Evolutionary conservation across 768 basidiomycete species (phyloP).

Genomic region (Termitomyces sp.): DNA sequence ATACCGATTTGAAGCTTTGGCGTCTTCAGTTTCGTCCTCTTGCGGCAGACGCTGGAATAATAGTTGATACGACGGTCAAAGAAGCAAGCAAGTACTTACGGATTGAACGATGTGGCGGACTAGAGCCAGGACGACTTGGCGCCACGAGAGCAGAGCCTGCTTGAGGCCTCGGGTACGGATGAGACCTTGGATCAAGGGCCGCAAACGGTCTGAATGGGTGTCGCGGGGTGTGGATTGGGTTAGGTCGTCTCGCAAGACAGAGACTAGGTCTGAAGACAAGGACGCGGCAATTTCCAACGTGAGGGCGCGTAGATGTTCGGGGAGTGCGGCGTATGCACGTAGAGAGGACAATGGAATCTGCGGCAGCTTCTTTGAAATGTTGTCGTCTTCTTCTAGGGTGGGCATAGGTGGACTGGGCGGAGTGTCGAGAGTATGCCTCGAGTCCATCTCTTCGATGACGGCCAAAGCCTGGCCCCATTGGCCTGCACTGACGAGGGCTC

Average conservation of each 20-base stretch:
- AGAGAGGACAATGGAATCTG: slow-evolving; percentile 62
- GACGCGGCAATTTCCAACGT: slow-evolving; percentile 73
- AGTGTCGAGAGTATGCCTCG: slow-evolving; percentile 20
- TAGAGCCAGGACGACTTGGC: slow-evolving; percentile 59
- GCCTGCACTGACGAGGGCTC: slow-evolving; percentile 70
- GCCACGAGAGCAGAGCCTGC: slow-evolving; percentile 64
- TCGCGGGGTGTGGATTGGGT: slow-evolving; percentile 37
- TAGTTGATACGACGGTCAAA: background rate
- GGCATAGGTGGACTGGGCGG: background rate
- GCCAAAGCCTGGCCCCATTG: slow-evolving; percentile 86
- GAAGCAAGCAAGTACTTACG: slow-evolving; percentile 34
- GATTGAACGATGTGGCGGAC: slow-evolving; percentile 50
- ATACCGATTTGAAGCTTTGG: background rate
- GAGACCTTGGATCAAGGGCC: slow-evolving; percentile 75
- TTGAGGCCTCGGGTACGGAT: slow-evolving; percentile 65
- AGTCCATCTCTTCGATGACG: slow-evolving; percentile 63
- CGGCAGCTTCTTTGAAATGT: slow-evolving; percentile 13
- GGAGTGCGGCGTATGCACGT: slow-evolving; percentile 68
- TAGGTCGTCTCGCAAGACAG: slow-evolving; percentile 62
- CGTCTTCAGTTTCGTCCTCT: background rate
- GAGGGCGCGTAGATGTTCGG: slow-evolving; percentile 62
- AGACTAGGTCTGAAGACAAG: slow-evolving; percentile 73
- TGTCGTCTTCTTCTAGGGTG: slow-evolving; percentile 5
- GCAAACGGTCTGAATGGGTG: slow-evolving; percentile 41
- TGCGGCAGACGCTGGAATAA: slow-evolving; percentile 27